A percentile compares a stretch with the other conserved stretches of the same genome.
phyloP scores from a whole-genome alignment of 768 basidiomycete species.

The Trametes gibbosa region DNA sequence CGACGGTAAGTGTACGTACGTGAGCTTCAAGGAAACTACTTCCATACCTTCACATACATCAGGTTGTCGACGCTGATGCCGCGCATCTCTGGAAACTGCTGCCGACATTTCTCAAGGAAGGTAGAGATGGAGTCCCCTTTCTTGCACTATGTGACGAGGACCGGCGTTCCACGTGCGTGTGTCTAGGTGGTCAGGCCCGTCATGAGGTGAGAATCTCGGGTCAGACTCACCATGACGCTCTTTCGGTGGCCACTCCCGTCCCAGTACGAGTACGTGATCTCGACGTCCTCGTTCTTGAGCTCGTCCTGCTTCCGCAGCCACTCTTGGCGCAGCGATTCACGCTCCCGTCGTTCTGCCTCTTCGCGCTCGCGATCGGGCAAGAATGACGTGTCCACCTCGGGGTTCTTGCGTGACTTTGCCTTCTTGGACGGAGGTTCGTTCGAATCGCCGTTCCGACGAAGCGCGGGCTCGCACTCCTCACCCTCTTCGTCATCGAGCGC shows the following conservation, averaged over 20 bases:
- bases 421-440: conserved; percentile 58
- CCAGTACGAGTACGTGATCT: conserved; percentile 96
- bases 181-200: conserved; percentile 24
- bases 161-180: conserved; percentile 16
- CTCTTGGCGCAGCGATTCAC: conserved; percentile 85
- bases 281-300: conserved; percentile 72
- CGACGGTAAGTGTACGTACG: not conserved
- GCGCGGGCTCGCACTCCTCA: conserved; percentile 37
- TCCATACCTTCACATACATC: conserved; percentile 91
- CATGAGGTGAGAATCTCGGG: not conserved
- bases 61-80: conserved; percentile 91
- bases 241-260: conserved; percentile 97
- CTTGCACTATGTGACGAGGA: conserved; percentile 68
- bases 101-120: conserved; percentile 91
- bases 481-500: conserved; percentile 81
- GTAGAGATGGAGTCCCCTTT: conserved; percentile 87
- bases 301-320: conserved; percentile 78
- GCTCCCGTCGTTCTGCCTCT: conserved; percentile 82
- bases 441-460: conserved; percentile 29
- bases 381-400: conserved; percentile 96
- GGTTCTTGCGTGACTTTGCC: conserved; percentile 88
- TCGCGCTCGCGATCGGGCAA: conserved; percentile 97
- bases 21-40: not conserved
- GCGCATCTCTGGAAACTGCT: conserved; percentile 89
- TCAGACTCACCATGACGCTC: conserved; percentile 70